Evolutionary conservation across 768 basidiomycete genomes (phyloP), one percentile per base, ranked within the genome.

Genomic region (Tulasnella sp.): DNA sequence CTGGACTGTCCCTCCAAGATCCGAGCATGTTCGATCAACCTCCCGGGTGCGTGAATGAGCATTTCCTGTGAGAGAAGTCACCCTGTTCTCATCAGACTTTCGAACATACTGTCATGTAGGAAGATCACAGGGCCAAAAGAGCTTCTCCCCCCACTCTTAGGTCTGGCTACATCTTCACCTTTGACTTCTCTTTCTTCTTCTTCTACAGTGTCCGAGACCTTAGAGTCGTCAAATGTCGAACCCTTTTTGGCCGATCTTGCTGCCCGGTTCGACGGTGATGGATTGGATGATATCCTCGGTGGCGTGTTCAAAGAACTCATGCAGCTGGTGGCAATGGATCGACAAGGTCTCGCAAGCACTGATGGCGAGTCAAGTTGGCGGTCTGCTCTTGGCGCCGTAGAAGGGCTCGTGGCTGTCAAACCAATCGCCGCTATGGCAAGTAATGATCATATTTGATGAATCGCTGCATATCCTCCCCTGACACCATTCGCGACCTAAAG

Each of bases 21-120:
- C 88, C 93, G 1, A 83, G 83, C 41, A 93, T 97, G 85, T 98
- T 99, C 64, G 87, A 91, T 49, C 90, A 96, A 64, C 93, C 92
- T 9, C 57, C 71, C 54, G 78, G 81, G 92, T 88, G 70, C 60
- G 79, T 73, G 24, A 49, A n/a, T n/a, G n/a, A n/a, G n/a, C n/a
- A n/a, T n/a, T n/a, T n/a, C n/a, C n/a, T n/a, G n/a, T n/a, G n/a
- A n/a, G n/a, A n/a, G n/a, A n/a, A n/a, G n/a, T n/a, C n/a, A n/a
- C n/a, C n/a, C n/a, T n/a, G n/a, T n/a, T n/a, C n/a, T 43, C 42
- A 19, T 43, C 19, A 12, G 19, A 12, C 30, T 21, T 11, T 10
- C 21, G 61, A 53, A 52, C 48, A 49, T 43, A 31, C 25, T 12
- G 25, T 9, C 24, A 24, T 34, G 58, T 22, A 89, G 87, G 7